Conservation (phyloP, 805 yeast species). For the Candida ortonii region DNA sequence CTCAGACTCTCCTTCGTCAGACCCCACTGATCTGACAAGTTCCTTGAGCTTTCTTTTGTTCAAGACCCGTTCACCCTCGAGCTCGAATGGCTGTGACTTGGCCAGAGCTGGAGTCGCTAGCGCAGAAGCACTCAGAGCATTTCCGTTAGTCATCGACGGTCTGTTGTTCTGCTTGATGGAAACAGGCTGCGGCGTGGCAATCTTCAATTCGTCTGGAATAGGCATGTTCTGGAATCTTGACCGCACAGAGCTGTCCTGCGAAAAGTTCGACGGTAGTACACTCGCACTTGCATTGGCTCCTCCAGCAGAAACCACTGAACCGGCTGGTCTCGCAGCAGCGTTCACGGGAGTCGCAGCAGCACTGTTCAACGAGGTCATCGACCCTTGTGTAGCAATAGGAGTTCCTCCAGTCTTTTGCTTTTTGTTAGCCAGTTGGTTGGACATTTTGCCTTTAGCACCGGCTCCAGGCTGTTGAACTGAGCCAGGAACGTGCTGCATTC, state of each 20-base stretch:
- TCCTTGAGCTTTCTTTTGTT: constrained; percentile 89
- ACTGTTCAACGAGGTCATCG: constrained; percentile 19
- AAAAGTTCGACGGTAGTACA: constrained; percentile 9
- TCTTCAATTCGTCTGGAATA: constrained; percentile 65
- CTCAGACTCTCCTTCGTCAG: constrained; percentile 89
- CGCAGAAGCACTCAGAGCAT: constrained; percentile 67
- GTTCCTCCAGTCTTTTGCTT: constrained; percentile 19
- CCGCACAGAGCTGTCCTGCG: constrained; percentile 39
- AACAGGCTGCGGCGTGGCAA: constrained; percentile 64
- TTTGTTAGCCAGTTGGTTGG: constrained; percentile 13
- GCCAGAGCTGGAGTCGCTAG: constrained; percentile 72
- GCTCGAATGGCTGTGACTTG: constrained; percentile 77
- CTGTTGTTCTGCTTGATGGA: constrained; percentile 59
- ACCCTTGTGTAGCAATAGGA: constrained; percentile 3
- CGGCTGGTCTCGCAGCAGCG: constrained; percentile 41
- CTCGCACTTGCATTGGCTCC: constrained; percentile 17
- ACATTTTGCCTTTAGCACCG: constrained; percentile 8
- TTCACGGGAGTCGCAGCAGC: constrained; percentile 45
- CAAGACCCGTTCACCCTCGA: constrained; percentile 77
- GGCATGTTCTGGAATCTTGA: constrained; percentile 65
- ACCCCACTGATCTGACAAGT: constrained; percentile 75
- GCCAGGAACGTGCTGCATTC: constrained; percentile 3
- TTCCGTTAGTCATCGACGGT: constrained; percentile 83
- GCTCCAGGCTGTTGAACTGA: constrained; percentile 4
- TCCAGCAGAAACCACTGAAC: constrained; percentile 14